Base-by-base conservation (phyloP, 2,329 filamentous ascomycete genomes). In the Ophiostoma pallidulum region DNA sequence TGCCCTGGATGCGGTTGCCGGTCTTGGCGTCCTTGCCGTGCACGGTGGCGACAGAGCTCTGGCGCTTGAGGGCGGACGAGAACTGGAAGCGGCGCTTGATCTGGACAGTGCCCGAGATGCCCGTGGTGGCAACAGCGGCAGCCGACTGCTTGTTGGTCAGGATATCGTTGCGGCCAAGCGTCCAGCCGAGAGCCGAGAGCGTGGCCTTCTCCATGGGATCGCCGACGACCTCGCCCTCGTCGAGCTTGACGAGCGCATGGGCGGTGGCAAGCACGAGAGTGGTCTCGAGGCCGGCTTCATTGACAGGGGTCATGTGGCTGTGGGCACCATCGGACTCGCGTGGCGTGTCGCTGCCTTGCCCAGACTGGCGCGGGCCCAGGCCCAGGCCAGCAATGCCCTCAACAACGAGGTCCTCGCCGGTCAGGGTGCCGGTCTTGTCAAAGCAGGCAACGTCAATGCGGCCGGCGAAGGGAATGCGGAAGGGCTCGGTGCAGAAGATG, bases 131-230 rank as follows among this genome's bases (percentile, higher is more conserved):
- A 18, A 67, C 67, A 9, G 71, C 63, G 19, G 67, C 67, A 9
- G 70, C 63, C 3, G 66, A 62, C 10, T 71, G 65, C 62, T 86
- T 89, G 64, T 80, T 84, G 24, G 80, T 80, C 14, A 98, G 76
- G 28, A 77, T 82, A 59, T 98, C 91, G 56, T 95, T 92, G 59
- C 80, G 84, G 41, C 90, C 90, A n/a, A 98, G 75, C 48, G 77
- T 82, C 92, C 92, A 98, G 46, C 91, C 90, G 10, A 98, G 80
- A 48, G 91, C 89, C 41, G 76, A 72, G 24, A 98, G 72, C 2
- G 92, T 97, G 38, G 92, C 92, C 68, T 97, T 97, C 63, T 98
- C 92, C 92, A 98, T 98, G 2, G 92, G 92, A 61, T 98, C 92
- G 59, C 92, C 92, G 38, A 98, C 92, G 57, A 97, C 84, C 12